phyloP scores from a whole-genome alignment of 2,329 filamentous ascomycete genomes.

The Orbilia brochopaga region DNA sequence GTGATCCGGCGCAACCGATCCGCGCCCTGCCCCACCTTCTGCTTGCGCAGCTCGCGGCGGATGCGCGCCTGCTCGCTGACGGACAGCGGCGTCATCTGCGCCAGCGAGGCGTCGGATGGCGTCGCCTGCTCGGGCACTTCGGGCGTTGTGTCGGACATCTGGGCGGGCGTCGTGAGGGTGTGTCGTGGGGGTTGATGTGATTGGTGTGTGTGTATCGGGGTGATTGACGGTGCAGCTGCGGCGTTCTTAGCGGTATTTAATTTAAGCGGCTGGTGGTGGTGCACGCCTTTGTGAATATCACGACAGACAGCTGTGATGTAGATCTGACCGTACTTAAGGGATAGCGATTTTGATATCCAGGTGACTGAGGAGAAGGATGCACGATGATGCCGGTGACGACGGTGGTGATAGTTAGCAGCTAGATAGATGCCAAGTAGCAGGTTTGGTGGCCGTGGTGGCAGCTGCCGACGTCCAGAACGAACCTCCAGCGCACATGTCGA shows the following conservation, averaged over 20 bases:
- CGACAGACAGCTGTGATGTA: no score
- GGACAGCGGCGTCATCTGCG: slow-evolving; percentile 52
- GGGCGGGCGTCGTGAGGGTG: not conserved
- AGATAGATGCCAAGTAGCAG: not conserved
- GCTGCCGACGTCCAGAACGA: no score
- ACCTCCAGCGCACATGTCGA: no score
- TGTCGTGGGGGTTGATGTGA: not conserved
- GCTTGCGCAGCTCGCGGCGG: slow-evolving; percentile 78
- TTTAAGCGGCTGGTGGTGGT: no score
- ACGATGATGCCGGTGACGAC: no score
- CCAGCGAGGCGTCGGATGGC: slow-evolving; percentile 43
- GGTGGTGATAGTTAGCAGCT: not conserved
- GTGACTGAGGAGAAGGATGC: no score
- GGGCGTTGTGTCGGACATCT: slow-evolving; percentile 44
- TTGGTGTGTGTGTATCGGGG: not conserved
- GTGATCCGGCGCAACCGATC: slow-evolving; percentile 77
- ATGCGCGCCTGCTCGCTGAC: slow-evolving; percentile 71
- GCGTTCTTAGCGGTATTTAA: no score
- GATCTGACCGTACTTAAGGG: no score
- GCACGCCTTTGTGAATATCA: no score
- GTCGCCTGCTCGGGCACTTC: slow-evolving; percentile 37
- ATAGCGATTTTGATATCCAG: slow-evolving; percentile 16
- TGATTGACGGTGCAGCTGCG: not conserved
- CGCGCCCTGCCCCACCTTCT: slow-evolving; percentile 76
- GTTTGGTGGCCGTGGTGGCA: no score